These are phyloP conservation scores for Hevea brasiliensis DNA, from an alignment of 345 rosid species.

Conservation along the genomic window DNA sequence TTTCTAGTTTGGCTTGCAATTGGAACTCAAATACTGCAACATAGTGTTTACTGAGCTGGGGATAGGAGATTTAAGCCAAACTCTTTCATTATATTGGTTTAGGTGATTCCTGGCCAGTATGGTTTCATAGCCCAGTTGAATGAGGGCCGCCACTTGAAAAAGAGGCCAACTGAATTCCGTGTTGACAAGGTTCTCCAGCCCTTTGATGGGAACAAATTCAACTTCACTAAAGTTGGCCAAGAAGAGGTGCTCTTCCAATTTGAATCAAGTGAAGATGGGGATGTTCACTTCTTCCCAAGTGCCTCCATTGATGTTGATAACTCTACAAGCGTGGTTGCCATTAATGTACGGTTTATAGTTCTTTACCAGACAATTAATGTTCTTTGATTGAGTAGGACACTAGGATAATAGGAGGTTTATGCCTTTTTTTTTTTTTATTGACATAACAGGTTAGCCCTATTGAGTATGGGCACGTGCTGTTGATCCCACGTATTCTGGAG, in stretches of 20 bases:
- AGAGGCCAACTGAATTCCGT: conserved; percentile 93
- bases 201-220: conserved; percentile 86
- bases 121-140: conserved; percentile 96
- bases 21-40: background rate
- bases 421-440: background rate
- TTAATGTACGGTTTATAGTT: conserved; percentile 52
- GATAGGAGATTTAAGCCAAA: conserved; percentile 4
- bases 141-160: conserved; percentile 91
- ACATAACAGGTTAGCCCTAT: conserved; percentile 86
- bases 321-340: conserved; percentile 86
- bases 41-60: background rate
- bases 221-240: conserved; percentile 90
- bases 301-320: conserved; percentile 65
- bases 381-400: background rate
- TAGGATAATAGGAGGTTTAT: background rate
- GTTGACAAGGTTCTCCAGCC: conserved; percentile 94
- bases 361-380: background rate
- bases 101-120: conserved; percentile 85
- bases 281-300: conserved; percentile 54
- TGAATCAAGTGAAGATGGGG: conserved; percentile 71
- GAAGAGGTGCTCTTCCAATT: conserved; percentile 97
- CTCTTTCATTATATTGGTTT: conserved; percentile 17
- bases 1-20: background rate
- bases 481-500: conserved; percentile 81
- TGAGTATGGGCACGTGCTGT: conserved; percentile 91